These are phyloP conservation scores for Rhizopus stolonifer DNA, from an alignment of 371 early-diverging fungal genomes.

Conservation along the genomic window DNA sequence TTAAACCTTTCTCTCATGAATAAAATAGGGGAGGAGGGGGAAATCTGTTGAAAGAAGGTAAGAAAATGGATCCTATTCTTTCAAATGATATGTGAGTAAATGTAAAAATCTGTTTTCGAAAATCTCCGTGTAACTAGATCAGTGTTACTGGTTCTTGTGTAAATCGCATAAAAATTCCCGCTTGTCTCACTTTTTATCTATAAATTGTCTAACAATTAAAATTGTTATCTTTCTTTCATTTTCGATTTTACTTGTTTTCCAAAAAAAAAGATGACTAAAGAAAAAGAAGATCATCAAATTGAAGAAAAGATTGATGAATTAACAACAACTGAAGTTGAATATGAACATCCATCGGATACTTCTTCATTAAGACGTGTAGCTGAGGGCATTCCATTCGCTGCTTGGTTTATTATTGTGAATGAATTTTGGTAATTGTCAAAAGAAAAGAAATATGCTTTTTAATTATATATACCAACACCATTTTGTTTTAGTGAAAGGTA, in stretches of 20 bases:
- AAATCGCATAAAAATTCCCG: no score
- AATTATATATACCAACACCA: slow-evolving; percentile 1
- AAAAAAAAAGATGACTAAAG: slow-evolving; percentile 12
- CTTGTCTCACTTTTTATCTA: not conserved
- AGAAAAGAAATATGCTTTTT: not conserved
- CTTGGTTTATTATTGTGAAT: slow-evolving; percentile 55
- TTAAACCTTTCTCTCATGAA: no score
- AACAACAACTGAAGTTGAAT: slow-evolving; percentile 20
- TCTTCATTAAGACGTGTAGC: slow-evolving; percentile 30
- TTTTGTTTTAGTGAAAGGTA: slow-evolving; percentile 24
- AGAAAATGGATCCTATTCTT: no score
- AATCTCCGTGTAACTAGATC: no score
- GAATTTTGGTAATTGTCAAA: slow-evolving; percentile 33
- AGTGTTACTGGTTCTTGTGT: no score
- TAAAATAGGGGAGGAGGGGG: no score
- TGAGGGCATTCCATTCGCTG: slow-evolving; percentile 47
- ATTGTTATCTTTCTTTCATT: not conserved
- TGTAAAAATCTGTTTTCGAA: not conserved
- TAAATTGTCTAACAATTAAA: not conserved
- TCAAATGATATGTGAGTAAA: no score
- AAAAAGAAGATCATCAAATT: slow-evolving; percentile 1
- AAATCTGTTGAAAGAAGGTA: no score
- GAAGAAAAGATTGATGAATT: slow-evolving; percentile 25
- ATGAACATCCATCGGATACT: slow-evolving; percentile 8
- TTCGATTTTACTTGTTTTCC: not conserved